phyloP scores from a whole-genome alignment of 768 basidiomycete genomes.

The Lactarius evosmus region DNA sequence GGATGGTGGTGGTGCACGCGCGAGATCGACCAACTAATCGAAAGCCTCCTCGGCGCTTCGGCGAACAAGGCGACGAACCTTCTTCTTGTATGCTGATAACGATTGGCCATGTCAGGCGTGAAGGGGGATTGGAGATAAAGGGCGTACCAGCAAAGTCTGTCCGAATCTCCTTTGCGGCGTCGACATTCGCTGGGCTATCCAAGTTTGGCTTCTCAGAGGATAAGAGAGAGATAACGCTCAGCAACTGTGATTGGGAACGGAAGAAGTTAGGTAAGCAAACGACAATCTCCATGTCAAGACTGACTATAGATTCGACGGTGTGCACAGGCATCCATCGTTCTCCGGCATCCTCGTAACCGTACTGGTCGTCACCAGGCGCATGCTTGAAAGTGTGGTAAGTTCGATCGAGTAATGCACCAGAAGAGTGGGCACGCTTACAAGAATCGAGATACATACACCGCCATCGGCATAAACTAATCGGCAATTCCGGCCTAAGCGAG shows the following conservation, averaged over 20 bases:
- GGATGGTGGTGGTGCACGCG: slow-evolving; percentile 2
- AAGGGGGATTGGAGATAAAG: not conserved
- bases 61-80: slow-evolving; percentile 85
- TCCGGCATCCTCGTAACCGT: slow-evolving; percentile 93
- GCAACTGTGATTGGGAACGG: slow-evolving; percentile 52
- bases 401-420: slow-evolving; percentile 19
- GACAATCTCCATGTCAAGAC: slow-evolving; percentile 26
- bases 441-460: slow-evolving; percentile 92
- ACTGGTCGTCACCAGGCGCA: slow-evolving; percentile 93
- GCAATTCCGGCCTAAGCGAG: not conserved
- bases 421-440: slow-evolving; percentile 46
- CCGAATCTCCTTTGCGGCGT: slow-evolving; percentile 88
- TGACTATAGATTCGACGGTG: slow-evolving; percentile 92
- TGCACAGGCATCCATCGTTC: slow-evolving; percentile 99
- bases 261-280: slow-evolving; percentile 11
- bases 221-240: slow-evolving; percentile 94
- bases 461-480: slow-evolving; percentile 86
- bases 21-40: slow-evolving; percentile 42
- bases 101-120: slow-evolving; percentile 29
- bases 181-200: slow-evolving; percentile 94
- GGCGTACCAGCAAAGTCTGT: slow-evolving; percentile 56
- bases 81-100: slow-evolving; percentile 90
- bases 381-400: slow-evolving; percentile 50
- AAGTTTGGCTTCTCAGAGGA: slow-evolving; percentile 89
- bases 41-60: slow-evolving; percentile 86